Conservation (phyloP, 129 eudicot genomes). For the Heracleum sosnowskyi region DNA sequence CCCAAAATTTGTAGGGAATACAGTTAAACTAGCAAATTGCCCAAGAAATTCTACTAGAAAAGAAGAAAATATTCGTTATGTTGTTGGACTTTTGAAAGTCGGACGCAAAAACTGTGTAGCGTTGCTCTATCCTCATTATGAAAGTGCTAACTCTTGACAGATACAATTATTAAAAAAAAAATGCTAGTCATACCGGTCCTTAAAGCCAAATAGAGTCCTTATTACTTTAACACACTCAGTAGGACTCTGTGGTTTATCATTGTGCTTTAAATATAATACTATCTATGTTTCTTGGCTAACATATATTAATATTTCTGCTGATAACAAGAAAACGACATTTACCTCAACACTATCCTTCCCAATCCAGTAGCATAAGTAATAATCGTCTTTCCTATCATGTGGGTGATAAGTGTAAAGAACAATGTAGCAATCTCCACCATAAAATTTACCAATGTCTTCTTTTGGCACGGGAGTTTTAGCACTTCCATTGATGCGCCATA, state of each 20-base stretch:
- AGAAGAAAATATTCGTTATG: neutral
- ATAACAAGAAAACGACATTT: slow-evolving; percentile 8
- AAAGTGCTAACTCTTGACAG: neutral
- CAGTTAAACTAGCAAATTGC: neutral
- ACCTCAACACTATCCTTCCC: slow-evolving; percentile 99
- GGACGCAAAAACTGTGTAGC: neutral
- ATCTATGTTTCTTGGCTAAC: neutral
- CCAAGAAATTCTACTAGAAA: neutral
- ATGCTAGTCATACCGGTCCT: neutral
- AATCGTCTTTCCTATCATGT: slow-evolving; percentile 87
- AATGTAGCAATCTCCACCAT: slow-evolving; percentile 96
- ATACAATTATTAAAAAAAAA: neutral
- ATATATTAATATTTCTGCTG: neutral
- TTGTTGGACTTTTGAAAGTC: neutral
- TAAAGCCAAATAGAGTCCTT: neutral
- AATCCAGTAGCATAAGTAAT: slow-evolving; percentile 85
- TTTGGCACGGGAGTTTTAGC: slow-evolving; percentile 76
- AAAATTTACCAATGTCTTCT: slow-evolving; percentile 89
- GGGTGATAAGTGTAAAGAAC: slow-evolving; percentile 91
- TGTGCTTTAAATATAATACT: neutral
- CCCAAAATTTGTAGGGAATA: neutral
- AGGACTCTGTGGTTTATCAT: neutral
- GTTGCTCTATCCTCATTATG: neutral
- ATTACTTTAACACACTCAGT: neutral
- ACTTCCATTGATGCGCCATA: slow-evolving; percentile 86